Conservation (phyloP, 208 protist genomes). For the Acanthamoeba royreba region DNA sequence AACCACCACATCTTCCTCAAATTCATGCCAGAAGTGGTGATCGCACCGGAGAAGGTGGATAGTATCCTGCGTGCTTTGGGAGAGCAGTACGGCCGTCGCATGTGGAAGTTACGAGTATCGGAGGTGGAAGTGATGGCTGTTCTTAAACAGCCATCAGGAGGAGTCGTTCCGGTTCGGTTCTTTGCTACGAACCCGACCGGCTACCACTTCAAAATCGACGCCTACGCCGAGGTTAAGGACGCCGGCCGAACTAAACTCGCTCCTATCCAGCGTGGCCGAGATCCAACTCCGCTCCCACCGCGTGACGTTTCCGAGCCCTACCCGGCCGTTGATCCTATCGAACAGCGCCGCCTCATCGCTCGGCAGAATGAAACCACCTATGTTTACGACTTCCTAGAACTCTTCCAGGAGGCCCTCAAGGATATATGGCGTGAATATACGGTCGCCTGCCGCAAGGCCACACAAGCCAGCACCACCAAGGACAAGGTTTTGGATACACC, state of each 20-base stretch:
- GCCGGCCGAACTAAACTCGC: background rate
- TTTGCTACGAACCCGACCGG: constrained; percentile 83
- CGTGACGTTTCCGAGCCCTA: constrained; percentile 24
- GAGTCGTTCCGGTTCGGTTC: constrained; percentile 85
- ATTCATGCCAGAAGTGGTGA: constrained; percentile 74
- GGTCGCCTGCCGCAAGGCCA: background rate
- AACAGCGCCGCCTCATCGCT: constrained; percentile 1
- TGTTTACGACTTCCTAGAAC: constrained; percentile 91
- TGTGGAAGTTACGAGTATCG: constrained; percentile 74
- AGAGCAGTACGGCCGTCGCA: constrained; percentile 63
- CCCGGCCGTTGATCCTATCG: background rate
- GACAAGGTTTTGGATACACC: background rate
- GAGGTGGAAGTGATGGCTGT: constrained; percentile 68
- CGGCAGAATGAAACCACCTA: constrained; percentile 89
- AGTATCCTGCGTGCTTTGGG: constrained; percentile 63
- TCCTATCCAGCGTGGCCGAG: background rate
- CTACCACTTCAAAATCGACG: constrained; percentile 74
- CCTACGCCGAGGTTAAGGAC: constrained; percentile 82
- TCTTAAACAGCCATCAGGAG: constrained; percentile 58
- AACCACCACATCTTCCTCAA: constrained; percentile 79
- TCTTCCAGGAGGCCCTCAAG: constrained; percentile 86
- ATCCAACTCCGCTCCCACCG: background rate
- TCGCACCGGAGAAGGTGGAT: constrained; percentile 64
- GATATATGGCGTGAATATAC: constrained; percentile 83
- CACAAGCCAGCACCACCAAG: background rate